A percentile compares a stretch with the other conserved stretches of the same genome.
Evolutionary conservation across 2,329 filamentous ascomycete genomes (phyloP).

Genomic region (Shiraia bambusicola): DNA sequence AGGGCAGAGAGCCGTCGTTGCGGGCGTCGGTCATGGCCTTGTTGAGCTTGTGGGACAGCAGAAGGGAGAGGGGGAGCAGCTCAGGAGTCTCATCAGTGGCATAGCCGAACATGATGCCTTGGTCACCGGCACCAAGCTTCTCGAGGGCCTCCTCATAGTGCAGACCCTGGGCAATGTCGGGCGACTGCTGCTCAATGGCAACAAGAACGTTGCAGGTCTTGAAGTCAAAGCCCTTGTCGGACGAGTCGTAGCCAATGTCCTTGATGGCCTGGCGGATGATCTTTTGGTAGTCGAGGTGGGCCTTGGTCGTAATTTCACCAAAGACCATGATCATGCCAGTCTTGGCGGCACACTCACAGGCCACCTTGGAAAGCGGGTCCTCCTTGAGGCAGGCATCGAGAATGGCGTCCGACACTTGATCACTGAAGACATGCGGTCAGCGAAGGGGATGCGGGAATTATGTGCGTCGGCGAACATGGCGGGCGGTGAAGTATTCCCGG

Average conservation of each 20-base stretch:
- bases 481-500: not conserved
- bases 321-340: conserved; percentile 94
- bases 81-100: conserved; percentile 98
- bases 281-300: conserved; percentile 96
- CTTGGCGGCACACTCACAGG: conserved; percentile 99
- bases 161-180: conserved; percentile 98
- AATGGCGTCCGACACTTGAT: conserved; percentile 97
- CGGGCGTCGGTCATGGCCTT: conserved; percentile 88
- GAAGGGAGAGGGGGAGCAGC: conserved; percentile 89
- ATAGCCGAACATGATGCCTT: conserved; percentile 99
- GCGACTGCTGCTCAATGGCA: conserved; percentile 98
- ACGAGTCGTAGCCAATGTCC: conserved; percentile 98
- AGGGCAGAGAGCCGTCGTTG: conserved; percentile 82
- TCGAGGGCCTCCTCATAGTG: conserved; percentile 97
- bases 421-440: conserved; percentile 50
- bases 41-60: conserved; percentile 97
- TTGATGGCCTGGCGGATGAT: conserved; percentile 92
- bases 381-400: conserved; percentile 95
- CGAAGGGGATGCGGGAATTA: not conserved
- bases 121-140: conserved; percentile 97
- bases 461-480: not conserved
- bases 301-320: conserved; percentile 88
- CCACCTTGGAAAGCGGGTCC: conserved; percentile 96
- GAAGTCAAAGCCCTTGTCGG: conserved; percentile 98
- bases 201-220: conserved; percentile 99